These are phyloP conservation scores for Psilocybe mexicana DNA, from an alignment of 1,284 basidiomycete species.

Conservation along the genomic window DNA sequence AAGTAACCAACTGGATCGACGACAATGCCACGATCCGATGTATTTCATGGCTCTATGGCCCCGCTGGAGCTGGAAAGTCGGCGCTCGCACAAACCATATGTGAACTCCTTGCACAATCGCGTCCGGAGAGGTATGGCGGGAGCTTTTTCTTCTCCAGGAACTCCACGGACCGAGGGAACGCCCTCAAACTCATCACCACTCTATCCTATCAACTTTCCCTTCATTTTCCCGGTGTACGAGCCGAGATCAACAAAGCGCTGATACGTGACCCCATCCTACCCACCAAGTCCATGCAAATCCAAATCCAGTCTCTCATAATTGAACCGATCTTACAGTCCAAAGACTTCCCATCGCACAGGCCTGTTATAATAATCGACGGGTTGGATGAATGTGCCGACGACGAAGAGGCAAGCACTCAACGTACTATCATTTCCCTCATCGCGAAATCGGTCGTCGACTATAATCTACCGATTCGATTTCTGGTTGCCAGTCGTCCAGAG, in stretches of 20 bases:
- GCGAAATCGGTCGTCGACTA: not conserved
- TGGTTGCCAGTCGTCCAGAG: constrained; percentile 4
- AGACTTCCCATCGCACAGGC: not conserved
- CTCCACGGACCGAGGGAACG: not conserved
- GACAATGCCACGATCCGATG: no score
- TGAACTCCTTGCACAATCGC: not conserved
- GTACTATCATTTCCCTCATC: not conserved
- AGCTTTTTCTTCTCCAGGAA: constrained; percentile 9
- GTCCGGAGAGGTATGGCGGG: not conserved
- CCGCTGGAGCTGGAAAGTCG: not conserved
- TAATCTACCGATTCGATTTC: constrained; percentile 4
- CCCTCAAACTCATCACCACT: not conserved
- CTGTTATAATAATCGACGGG: constrained; percentile 8
- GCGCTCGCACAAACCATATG: not conserved
- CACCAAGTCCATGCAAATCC: constrained; percentile 5
- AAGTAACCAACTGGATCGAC: no score
- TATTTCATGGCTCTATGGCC: not conserved
- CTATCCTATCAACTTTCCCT: constrained; percentile 10
- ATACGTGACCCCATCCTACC: not conserved
- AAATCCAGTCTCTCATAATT: constrained; percentile 3
- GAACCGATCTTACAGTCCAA: not conserved
- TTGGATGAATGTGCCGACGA: constrained; percentile 8
- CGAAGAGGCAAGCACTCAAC: not conserved
- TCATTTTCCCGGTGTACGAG: not conserved
- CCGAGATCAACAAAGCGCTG: not conserved